phyloP scores from a whole-genome alignment of 2,329 filamentous ascomycete species.

The Cladosporium sp. region DNA sequence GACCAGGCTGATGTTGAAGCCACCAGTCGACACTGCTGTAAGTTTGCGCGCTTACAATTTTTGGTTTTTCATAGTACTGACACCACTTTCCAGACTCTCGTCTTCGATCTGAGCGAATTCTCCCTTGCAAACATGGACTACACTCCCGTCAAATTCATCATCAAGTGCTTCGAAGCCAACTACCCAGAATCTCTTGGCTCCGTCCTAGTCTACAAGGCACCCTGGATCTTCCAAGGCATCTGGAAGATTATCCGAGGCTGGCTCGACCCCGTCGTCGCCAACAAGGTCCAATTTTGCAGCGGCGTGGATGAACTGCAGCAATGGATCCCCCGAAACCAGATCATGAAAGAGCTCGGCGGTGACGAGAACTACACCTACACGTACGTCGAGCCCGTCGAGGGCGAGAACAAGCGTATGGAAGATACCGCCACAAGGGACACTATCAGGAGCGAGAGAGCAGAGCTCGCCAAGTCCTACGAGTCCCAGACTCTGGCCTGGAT shows the following conservation, averaged over 20 bases:
- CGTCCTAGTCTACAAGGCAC: slow-evolving; percentile 91
- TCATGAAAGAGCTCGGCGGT: slow-evolving; percentile 83
- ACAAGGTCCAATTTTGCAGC: slow-evolving; percentile 92
- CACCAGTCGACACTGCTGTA: slow-evolving; percentile 88
- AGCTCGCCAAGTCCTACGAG: slow-evolving; percentile 74
- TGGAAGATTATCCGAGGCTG: slow-evolving; percentile 95
- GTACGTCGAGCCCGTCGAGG: slow-evolving; percentile 73
- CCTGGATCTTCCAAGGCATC: slow-evolving; percentile 97
- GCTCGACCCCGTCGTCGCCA: slow-evolving; percentile 94
- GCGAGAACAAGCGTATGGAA: slow-evolving; percentile 77
- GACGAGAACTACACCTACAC: slow-evolving; percentile 81
- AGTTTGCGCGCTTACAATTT: slow-evolving; percentile 40
- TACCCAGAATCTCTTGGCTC: slow-evolving; percentile 91
- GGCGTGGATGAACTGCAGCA: slow-evolving; percentile 74
- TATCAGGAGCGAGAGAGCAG: slow-evolving; percentile 64
- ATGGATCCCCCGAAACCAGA: slow-evolving; percentile 70
- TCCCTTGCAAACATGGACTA: slow-evolving; percentile 98
- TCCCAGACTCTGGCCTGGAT: slow-evolving; percentile 76
- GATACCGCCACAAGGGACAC: slow-evolving; percentile 61
- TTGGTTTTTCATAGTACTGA: not conserved
- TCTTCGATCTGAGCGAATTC: slow-evolving; percentile 97
- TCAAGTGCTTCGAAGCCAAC: slow-evolving; percentile 96
- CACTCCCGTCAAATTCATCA: slow-evolving; percentile 96
- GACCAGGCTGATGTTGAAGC: slow-evolving; percentile 76
- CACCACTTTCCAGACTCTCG: slow-evolving; percentile 65